These are phyloP conservation scores for Tricholoma bakamatsutake DNA, from an alignment of 768 basidiomycete species.

Conservation along the genomic window DNA sequence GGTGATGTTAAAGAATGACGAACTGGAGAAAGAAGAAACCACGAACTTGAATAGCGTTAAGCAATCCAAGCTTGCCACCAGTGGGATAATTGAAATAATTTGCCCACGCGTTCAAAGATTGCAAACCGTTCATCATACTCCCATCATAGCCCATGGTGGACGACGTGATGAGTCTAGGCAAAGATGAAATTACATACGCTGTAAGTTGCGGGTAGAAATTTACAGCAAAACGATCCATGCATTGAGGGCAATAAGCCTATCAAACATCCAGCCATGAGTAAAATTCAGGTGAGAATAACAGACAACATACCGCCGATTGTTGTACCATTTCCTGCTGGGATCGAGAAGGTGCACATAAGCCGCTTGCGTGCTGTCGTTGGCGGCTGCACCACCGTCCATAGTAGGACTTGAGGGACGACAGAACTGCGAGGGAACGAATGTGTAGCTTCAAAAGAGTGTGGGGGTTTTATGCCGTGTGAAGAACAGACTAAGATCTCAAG, in stretches of 20 bases:
- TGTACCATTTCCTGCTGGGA: constrained; percentile 69
- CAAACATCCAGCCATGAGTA: not conserved
- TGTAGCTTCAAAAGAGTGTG: constrained; percentile 18
- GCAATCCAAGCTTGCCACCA: constrained; percentile 54
- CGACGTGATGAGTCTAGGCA: constrained; percentile 60
- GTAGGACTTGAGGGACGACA: constrained; percentile 20
- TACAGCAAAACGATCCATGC: constrained; percentile 66
- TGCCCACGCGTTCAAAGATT: constrained; percentile 60
- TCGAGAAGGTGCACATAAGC: constrained; percentile 54
- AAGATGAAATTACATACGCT: not conserved
- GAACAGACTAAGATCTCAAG: constrained; percentile 12
- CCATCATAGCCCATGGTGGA: constrained; percentile 75
- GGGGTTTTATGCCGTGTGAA: constrained; percentile 24
- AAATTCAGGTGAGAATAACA: not conserved
- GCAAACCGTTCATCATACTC: constrained; percentile 78
- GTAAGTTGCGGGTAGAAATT: constrained; percentile 13
- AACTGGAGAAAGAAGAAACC: not conserved
- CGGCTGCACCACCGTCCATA: constrained; percentile 54
- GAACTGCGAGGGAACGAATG: constrained; percentile 26
- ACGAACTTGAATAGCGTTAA: constrained; percentile 69
- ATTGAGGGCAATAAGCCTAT: constrained; percentile 56
- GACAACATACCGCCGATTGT: constrained; percentile 52
- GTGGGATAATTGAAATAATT: constrained; percentile 54
- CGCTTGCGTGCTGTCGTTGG: constrained; percentile 23
- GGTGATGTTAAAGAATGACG: not conserved